Evolutionary conservation across 441 rosid species (phyloP).

Genomic region (Iberis amara): DNA sequence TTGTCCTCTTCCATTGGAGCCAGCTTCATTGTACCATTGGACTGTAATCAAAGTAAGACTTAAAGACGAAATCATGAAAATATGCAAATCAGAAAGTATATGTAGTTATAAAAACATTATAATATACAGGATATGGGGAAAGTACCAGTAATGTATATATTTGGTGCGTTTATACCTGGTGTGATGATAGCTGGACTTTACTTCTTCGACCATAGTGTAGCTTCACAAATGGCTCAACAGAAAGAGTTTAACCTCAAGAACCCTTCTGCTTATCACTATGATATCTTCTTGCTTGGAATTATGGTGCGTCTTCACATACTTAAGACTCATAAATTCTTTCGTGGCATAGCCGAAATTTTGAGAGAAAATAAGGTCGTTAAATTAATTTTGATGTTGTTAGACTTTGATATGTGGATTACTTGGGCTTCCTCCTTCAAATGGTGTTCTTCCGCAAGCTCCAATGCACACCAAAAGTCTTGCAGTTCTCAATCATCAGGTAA

Average conservation of each 20-base stretch:
- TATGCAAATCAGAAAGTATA: not conserved
- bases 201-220: not conserved
- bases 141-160: slow-evolving; percentile 55
- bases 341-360: not conserved
- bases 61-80: not conserved
- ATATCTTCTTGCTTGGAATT: not conserved
- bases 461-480: not conserved
- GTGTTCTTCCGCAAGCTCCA: not conserved
- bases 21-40: slow-evolving; percentile 65
- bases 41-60: slow-evolving; percentile 53
- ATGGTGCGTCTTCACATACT: not conserved
- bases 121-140: slow-evolving; percentile 67
- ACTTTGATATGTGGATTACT: not conserved
- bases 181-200: not conserved
- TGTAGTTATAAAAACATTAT: not conserved
- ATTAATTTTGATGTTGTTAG: not conserved
- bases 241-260: not conserved
- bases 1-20: slow-evolving; percentile 72
- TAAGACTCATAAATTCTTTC: not conserved
- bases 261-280: not conserved
- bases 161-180: slow-evolving; percentile 24
- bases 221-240: not conserved
- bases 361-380: not conserved
- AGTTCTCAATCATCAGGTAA: not conserved
- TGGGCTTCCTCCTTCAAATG: not conserved